Evolutionary conservation across 164 flowering plant species (phyloP), one percentile per base, ranked within the genome.

Genomic region (Platanus orientalis): DNA sequence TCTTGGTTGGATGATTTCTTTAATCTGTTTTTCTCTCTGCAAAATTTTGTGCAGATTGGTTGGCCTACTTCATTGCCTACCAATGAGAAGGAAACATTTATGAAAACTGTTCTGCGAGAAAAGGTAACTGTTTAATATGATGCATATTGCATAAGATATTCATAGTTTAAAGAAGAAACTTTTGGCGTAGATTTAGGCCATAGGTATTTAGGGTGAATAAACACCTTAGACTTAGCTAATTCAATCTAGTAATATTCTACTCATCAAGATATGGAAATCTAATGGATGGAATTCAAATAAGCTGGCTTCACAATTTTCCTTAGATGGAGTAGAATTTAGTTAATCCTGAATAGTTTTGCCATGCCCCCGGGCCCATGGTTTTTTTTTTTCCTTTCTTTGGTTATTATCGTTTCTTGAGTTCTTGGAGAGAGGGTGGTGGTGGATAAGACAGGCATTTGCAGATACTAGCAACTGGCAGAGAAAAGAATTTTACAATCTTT

Each of bases 11-110:
- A 19, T 76, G 25, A 29, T 66, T 13, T 47, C 6, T 42, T 45
- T 49, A 29, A 36, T 55, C 17, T 65, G 12, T 56, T 40, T 63
- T 67, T 20, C 24, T 23, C 10, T 27, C 30, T 49, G 40, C 25
- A 3, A 28, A n/a, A 50, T 47, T 1, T 52, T 60, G 4, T 67
- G 62, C 80, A 93, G 98, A 90, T 90, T 75, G 97, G 98, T 44
- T 93, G 98, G 98, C 98, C 98, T 40, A 78, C 88, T 54, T 87
- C 97, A 53, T 72, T 93, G 72, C 97, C 98, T 27, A 93, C 98
- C 36, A 83, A 62, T 75, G 96, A 90, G 80, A 84, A 89, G 71
- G 85, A 65, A 52, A 44, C 77, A 59, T 93, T 93, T 65, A 67
- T 84, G 71, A 81, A 81, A 75, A 81, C 73, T 68, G 92, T 90